Conservation (phyloP, 495 filamentous ascomycete species). For the Tetracladium setigerum region DNA sequence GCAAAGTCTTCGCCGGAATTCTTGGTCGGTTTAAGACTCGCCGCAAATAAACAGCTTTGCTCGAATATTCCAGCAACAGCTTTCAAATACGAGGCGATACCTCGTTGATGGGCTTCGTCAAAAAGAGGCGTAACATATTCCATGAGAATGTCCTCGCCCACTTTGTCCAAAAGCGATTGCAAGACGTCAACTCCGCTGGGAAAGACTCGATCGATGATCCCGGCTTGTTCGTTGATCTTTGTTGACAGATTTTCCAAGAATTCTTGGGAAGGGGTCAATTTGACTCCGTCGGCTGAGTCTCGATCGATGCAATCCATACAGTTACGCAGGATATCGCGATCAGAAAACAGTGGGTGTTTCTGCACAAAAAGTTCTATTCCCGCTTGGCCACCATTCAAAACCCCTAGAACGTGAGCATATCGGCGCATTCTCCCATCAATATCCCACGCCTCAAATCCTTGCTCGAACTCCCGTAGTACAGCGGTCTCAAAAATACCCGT, state of each 20-base stretch:
- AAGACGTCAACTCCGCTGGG: conserved; percentile 68
- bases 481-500: conserved; percentile 83
- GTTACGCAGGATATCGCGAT: conserved; percentile 64
- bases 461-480: conserved; percentile 84
- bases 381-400: conserved; percentile 72
- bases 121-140: conserved; percentile 84
- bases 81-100: conserved; percentile 72
- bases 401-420: conserved; percentile 78
- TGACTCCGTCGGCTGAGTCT: conserved; percentile 50
- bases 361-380: conserved; percentile 80
- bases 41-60: conserved; percentile 68
- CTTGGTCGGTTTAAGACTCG: conserved; percentile 52
- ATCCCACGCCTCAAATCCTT: conserved; percentile 83
- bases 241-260: conserved; percentile 71
- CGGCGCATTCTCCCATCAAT: conserved; percentile 80
- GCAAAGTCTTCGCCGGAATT: conserved; percentile 47
- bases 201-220: conserved; percentile 77
- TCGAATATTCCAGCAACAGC: conserved; percentile 83
- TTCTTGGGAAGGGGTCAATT: conserved; percentile 65
- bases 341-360: conserved; percentile 73
- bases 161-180: conserved; percentile 68
- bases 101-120: conserved; percentile 77
- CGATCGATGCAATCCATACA: conserved; percentile 77
- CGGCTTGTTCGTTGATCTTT: conserved; percentile 78
- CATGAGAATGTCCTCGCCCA: conserved; percentile 75